phyloP scores from a whole-genome alignment of 73 alveolate species.

The Durusdinium trenchii region DNA sequence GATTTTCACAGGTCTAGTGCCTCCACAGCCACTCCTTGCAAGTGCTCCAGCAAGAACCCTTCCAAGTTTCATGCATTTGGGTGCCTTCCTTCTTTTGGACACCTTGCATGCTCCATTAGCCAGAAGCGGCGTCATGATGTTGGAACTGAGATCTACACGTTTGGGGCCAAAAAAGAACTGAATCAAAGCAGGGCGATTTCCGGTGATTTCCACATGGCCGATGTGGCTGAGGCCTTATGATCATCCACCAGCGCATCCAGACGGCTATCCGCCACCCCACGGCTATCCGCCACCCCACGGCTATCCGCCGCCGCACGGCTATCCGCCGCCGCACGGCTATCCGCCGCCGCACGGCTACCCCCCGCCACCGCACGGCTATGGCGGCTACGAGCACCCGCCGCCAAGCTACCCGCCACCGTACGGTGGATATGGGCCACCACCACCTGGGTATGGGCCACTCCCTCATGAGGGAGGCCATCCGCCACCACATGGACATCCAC shows the following conservation, averaged over 20 bases:
- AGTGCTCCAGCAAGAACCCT: background rate
- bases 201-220: background rate
- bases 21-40: background rate
- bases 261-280: slow-evolving; percentile 18
- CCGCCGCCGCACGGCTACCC: background rate
- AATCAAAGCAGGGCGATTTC: background rate
- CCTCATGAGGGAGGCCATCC: background rate
- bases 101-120: too few relatives aligned
- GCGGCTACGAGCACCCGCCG: too few relatives aligned
- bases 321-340: background rate
- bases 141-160: too few relatives aligned
- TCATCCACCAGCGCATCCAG: slow-evolving; percentile 13
- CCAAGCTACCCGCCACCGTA: slow-evolving; percentile 25
- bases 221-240: slow-evolving; percentile 23
- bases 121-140: too few relatives aligned
- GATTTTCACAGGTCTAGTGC: background rate
- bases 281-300: slow-evolving; percentile 22
- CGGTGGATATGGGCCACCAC: slow-evolving; percentile 34
- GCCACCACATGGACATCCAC: slow-evolving; percentile 55
- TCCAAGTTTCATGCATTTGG: background rate
- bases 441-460: slow-evolving; percentile 33
- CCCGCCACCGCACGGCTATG: too few relatives aligned
- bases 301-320: slow-evolving; percentile 26
- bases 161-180: too few relatives aligned
- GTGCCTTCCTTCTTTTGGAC: background rate